Base-by-base conservation (phyloP, 345 rosid genomes). In the Brassica rapa region DNA sequence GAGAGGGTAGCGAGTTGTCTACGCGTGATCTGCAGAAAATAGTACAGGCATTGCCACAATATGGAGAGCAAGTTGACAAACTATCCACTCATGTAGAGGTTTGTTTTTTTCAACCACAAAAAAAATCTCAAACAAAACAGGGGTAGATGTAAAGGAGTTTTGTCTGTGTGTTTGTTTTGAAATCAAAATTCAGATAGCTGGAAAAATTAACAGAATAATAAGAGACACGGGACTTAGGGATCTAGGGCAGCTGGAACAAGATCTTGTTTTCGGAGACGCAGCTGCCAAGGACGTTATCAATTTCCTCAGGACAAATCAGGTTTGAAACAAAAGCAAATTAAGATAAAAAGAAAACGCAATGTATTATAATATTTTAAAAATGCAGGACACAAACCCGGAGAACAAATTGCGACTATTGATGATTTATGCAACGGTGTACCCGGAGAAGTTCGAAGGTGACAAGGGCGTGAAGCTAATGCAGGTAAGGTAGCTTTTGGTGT, bases 191-290 rank as follows among this genome's bases (percentile, higher is more conserved):
- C 86, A 94, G 98, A 84, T 94, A 63, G 98, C 98, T 64, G 98
- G 98, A 78, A 82, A 80, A 78, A 88, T 94, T 49, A 92, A 92
- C 86, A 78, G 70, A 70, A 46, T 85, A 56, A 89, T 94, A 41
- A 85, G 91, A 80, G 92, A 94, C 35, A 62, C 71, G 27, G 89
- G 91, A 30, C 93, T 94, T 74, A 85, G 97, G 71, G 97, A 92
- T 37, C 86, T 92, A 27, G 98, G 98, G 75, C 95, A 94, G 85
- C 87, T 92, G 73, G 98, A 94, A 82, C 97, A 94, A 88, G 97
- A 94, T 87, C 95, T 92, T 84, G 98, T 94, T 63, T 94, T 94
- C 73, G 98, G 98, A 55, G 97, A 94, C 85, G 97, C 97, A 35
- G 97, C 86, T 74, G 91, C 97, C 25, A 92, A 89, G 71, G 98